Evolutionary conservation across 106 monocot species (phyloP).

Genomic region (Posidonia australis): DNA sequence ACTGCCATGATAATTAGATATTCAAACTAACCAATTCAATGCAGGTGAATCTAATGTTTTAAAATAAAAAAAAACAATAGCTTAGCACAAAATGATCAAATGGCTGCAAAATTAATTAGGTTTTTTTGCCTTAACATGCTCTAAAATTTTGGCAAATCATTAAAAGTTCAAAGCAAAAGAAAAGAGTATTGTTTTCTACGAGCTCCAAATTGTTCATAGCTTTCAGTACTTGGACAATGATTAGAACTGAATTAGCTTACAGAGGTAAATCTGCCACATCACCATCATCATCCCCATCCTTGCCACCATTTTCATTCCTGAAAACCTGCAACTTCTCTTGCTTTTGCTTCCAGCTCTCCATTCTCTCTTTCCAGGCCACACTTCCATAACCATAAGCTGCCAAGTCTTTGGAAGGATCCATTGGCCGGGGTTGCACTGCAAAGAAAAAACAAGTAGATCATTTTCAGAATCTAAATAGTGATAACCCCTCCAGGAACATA

Average conservation of each 20-base stretch:
- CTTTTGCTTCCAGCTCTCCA: constrained; percentile 96
- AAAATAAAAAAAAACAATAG: neutral
- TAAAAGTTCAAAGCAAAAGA: too few species aligned
- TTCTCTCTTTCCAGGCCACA: constrained; percentile 94
- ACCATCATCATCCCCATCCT: constrained; percentile 57
- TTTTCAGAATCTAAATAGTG: neutral
- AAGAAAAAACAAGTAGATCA: constrained; percentile 1
- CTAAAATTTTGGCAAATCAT: too few species aligned
- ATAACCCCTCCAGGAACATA: too few species aligned
- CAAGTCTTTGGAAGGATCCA: constrained; percentile 96
- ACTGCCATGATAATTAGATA: neutral
- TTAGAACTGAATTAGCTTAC: constrained; percentile 46
- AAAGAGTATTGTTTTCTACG: too few species aligned
- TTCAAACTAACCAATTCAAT: neutral
- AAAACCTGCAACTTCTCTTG: constrained; percentile 59
- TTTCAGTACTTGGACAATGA: too few species aligned
- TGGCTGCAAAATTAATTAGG: too few species aligned
- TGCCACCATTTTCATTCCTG: constrained; percentile 53
- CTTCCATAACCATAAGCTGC: constrained; percentile 98
- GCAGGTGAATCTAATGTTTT: neutral
- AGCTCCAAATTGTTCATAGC: too few species aligned
- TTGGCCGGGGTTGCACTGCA: constrained; percentile 92
- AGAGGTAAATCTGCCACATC: constrained; percentile 62
- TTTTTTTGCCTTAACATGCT: too few species aligned
- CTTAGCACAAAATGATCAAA: neutral